Base-by-base conservation (phyloP, 176 grass and related monocot genomes). In the Miscanthus lutarioriparius region DNA sequence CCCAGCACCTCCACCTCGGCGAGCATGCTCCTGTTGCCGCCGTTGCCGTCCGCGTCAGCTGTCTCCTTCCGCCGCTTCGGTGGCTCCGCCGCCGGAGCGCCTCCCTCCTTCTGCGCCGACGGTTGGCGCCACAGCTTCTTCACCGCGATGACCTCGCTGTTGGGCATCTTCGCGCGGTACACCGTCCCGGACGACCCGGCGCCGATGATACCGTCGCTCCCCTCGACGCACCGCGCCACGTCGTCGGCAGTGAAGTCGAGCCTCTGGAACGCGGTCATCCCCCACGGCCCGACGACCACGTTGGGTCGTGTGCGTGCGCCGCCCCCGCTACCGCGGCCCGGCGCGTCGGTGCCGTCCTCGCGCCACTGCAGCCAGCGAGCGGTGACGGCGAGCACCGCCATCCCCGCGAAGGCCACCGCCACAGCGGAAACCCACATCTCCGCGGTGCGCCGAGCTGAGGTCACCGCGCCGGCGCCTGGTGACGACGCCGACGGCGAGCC, bases 1-100 rank as follows among this genome's bases (percentile, higher is more conserved):
- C 91, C 93, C 2, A 99, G 89, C 66, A 96, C 76, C 83, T 99
- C 93, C 70, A 99, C 96, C 87, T 99, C 96, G 2, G 88, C 91
- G 40, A 84, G 17, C 40, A 64, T 45, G 32, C 79, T 78, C 23
- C 23, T 26, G 79, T 28, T 28, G 37, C 17, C 65, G 20, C 28
- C 33, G n/a, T 35, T 35, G 33, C 33, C 27, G 19, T 32, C 23
- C 8, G 5, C 15, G 70, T 69, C 35, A 0, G 9, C 32, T 2
- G 30, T 8, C 19, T 11, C 20, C 26, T 23, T 81, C 66, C 3
- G 7, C 66, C 7, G 38, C 77, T 35, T 35, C 33, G 33, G 33
- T 35, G 33, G 33, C 33, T 74, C 76, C 15, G 27, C 5, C 4
- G 17, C 8, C 14, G 27, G 7, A 6, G 26, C 8, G 11, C 76